Evolutionary conservation across 352 stramenopile genomes (phyloP).

Genomic region (Globisporangium carolinianum): DNA sequence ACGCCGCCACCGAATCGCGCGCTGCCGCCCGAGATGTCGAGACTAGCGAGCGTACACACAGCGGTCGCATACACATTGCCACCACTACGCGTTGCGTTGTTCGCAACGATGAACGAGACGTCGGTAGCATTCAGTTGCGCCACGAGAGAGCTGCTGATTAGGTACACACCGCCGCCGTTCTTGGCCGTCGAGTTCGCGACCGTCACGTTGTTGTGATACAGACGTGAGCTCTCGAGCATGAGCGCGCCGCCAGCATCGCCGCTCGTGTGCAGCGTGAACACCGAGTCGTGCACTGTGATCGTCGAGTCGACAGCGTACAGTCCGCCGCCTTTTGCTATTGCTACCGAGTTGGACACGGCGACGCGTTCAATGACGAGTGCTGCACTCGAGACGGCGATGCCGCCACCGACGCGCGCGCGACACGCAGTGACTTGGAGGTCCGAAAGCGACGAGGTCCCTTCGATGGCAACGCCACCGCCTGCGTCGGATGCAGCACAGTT

Average conservation of each 20-base stretch:
- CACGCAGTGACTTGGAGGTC: slow-evolving; percentile 7
- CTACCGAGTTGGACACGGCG: slow-evolving; percentile 1
- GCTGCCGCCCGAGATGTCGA: slow-evolving; percentile 5
- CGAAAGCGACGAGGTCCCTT: slow-evolving; percentile 4
- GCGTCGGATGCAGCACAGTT: slow-evolving; percentile 8
- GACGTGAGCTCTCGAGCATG: slow-evolving; percentile 15
- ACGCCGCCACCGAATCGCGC: slow-evolving; percentile 17
- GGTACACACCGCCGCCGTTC: slow-evolving; percentile 30
- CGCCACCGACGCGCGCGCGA: slow-evolving; percentile 2
- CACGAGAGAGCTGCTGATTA: slow-evolving; percentile 15
- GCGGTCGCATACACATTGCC: slow-evolving; percentile 10
- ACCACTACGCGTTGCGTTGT: slow-evolving; percentile 8
- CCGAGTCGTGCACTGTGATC: slow-evolving; percentile 2
- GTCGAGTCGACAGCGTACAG: slow-evolving; percentile 15
- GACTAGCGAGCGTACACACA: background rate
- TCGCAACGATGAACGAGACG: slow-evolving; percentile 1
- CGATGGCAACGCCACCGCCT: slow-evolving; percentile 28
- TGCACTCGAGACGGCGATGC: background rate
- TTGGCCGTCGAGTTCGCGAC: slow-evolving; percentile 17
- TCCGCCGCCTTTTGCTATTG: slow-evolving; percentile 18
- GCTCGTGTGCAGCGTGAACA: slow-evolving; percentile 6
- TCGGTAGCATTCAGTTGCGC: background rate
- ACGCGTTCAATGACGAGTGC: background rate
- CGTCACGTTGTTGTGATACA: slow-evolving; percentile 20
- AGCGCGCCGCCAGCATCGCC: slow-evolving; percentile 22